These are phyloP conservation scores for Blastobotrys mokoenaii DNA, from an alignment of 805 yeast genomes.

Conservation along the genomic window DNA sequence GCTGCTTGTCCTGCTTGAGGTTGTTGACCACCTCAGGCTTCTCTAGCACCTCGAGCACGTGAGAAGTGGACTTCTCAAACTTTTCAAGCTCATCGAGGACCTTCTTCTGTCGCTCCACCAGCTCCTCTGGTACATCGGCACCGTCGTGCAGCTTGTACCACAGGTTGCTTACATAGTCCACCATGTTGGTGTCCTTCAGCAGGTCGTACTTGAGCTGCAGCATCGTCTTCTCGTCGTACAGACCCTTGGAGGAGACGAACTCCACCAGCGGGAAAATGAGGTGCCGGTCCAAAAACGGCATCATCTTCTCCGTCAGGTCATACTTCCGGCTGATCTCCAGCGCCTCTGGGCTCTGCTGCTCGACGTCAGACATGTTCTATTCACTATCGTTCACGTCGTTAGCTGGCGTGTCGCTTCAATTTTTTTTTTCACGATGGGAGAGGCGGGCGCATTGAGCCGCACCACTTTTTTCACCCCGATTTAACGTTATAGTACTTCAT, in stretches of 20 bases:
- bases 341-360: too few species aligned
- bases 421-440: too few species aligned
- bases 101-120: slow-evolving; percentile 27
- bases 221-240: slow-evolving; percentile 39
- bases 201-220: slow-evolving; percentile 43
- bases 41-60: slow-evolving; percentile 38
- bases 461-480: too few species aligned
- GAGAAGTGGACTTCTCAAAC: slow-evolving; percentile 36
- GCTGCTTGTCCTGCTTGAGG: slow-evolving; percentile 47
- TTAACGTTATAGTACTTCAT: too few species aligned
- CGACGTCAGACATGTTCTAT: too few species aligned
- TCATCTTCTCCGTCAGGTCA: slow-evolving; percentile 46
- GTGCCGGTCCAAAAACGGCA: slow-evolving; percentile 56
- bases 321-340: slow-evolving; percentile 27
- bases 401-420: too few species aligned
- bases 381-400: too few species aligned
- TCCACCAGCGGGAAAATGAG: slow-evolving; percentile 46
- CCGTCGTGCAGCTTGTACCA: slow-evolving; percentile 36
- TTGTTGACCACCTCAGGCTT: slow-evolving; percentile 44
- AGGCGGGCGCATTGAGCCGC: too few species aligned
- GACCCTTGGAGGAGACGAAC: slow-evolving; percentile 34
- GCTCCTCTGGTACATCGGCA: slow-evolving; percentile 34
- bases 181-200: slow-evolving; percentile 51
- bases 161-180: slow-evolving; percentile 39
- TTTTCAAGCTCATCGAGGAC: slow-evolving; percentile 31